Base-by-base conservation (phyloP, 2,329 filamentous ascomycete genomes). In the Didymella keratinophila region DNA sequence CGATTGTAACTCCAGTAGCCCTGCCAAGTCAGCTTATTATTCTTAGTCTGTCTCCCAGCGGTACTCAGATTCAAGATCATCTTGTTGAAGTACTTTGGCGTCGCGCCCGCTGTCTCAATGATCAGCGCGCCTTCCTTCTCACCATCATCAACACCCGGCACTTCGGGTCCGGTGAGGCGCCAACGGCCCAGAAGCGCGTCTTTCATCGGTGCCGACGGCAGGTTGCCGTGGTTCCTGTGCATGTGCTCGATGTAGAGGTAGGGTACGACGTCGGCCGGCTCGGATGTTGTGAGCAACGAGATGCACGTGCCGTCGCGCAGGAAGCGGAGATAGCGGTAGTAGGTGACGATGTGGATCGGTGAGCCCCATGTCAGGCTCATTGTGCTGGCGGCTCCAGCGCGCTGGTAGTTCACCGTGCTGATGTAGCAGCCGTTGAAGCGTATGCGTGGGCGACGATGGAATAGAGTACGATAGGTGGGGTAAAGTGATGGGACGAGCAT, bases 351-450 rank as follows among this genome's bases (percentile, higher is more conserved):
- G 74, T 96, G 93, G 34, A 98, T 89, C 9, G 93, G 93, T 23
- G 86, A 89, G 56, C 73, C 72, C 92, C 93, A 97, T 1, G 90
- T 89, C 18, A 89, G 79, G 53, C 87, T 88, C 63, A 88, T 89
- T 20, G 86, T 84, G 3, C 87, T 88, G 11, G 88, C 84, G 58
- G 90, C 90, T 30, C 95, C 95, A 0, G 92, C 82, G 23, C 95
- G 90, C 48, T 92, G 87, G 78, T 99, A 99, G 79, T 98, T 98
- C 58, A 97, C 93, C 0, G 94, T 98, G 76, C 88, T 92, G 77
- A 99, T 98, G 80, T 99, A 99, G 78, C 92, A 90, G 25, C 95
- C 95, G 70, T 95, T 95, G 82, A 96, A 99, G 57, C 95, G 91
- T 60, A 98, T 84, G 42, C 95, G 89, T 2, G 95, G 94, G 14